phyloP scores from a whole-genome alignment of 1,284 basidiomycete species.

The Stygiomarasmius scandens region DNA sequence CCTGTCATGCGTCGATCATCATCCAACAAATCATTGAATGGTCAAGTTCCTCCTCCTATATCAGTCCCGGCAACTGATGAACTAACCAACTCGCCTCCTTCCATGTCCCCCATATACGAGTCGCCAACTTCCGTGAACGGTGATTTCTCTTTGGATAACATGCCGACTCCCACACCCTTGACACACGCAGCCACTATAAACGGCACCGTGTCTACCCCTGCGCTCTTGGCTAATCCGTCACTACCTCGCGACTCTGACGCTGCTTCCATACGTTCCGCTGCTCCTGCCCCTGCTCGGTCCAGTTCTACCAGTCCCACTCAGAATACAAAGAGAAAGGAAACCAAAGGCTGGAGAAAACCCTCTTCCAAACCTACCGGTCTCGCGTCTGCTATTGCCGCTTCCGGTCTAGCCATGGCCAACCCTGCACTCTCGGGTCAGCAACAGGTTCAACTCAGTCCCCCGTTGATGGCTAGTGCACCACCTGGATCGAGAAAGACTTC shows the following conservation, averaged over 20 bases:
- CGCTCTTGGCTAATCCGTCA: conserved; percentile 22
- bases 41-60: conserved; percentile 3
- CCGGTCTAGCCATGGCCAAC: conserved; percentile 67
- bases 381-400: conserved; percentile 67
- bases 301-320: conserved; percentile 28
- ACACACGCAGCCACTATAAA: conserved; percentile 22
- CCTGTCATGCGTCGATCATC: conserved; percentile 30
- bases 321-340: conserved; percentile 35
- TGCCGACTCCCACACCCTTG: conserved; percentile 13
- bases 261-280: conserved; percentile 31
- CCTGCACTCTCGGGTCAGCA: conserved; percentile 50
- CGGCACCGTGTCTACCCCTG: conserved; percentile 18
- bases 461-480: conserved; percentile 16
- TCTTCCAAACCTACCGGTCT: conserved; percentile 55
- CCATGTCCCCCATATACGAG: conserved; percentile 46
- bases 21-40: conserved; percentile 36
- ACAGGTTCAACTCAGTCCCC: conserved; percentile 40
- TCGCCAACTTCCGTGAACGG: conserved; percentile 47
- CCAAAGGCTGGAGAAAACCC: conserved; percentile 43
- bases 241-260: conserved; percentile 28
- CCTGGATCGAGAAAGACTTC: conserved; percentile 16
- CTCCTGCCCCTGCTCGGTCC: conserved; percentile 8
- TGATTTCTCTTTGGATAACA: conserved; percentile 22
- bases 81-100: conserved; percentile 23
- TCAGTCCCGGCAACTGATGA: conserved; percentile 23